phyloP scores from a whole-genome alignment of 768 basidiomycete species.

The Boletellus ananiceps region DNA sequence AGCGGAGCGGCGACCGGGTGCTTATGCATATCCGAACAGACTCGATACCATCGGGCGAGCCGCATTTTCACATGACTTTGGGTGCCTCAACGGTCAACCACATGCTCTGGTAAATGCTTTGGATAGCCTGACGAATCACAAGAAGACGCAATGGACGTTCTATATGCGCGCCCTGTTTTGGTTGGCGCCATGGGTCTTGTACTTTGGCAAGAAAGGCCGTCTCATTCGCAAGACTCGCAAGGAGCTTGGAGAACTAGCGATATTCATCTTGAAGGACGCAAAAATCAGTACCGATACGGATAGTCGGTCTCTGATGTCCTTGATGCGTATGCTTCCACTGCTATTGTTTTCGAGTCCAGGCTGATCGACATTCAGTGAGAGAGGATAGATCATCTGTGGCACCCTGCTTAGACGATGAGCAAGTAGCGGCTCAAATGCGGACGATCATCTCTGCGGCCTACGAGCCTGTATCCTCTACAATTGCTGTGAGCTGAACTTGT shows the following conservation, averaged over 20 bases:
- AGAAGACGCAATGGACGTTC: conserved; percentile 53
- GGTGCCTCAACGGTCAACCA: conserved; percentile 46
- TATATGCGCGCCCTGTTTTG: conserved; percentile 63
- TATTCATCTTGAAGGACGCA: conserved; percentile 52
- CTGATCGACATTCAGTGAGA: conserved; percentile 29
- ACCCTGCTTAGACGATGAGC: conserved; percentile 42
- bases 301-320: conserved; percentile 47
- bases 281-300: conserved; percentile 41
- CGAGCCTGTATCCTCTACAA: conserved; percentile 35
- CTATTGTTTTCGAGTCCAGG: neutral
- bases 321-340: conserved; percentile 41
- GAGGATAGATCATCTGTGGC: conserved; percentile 41
- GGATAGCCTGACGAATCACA: conserved; percentile 57
- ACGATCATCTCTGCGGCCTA: conserved; percentile 57
- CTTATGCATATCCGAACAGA: conserved; percentile 25
- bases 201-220: conserved; percentile 53
- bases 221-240: conserved; percentile 51
- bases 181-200: conserved; percentile 52
- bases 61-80: conserved; percentile 61
- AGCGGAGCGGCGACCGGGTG: neutral
- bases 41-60: conserved; percentile 58
- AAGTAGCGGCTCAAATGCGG: conserved; percentile 57
- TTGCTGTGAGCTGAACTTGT: conserved; percentile 24
- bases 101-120: conserved; percentile 49
- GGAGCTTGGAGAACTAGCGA: conserved; percentile 51